Evolutionary conservation across 129 eudicot genomes (phyloP).

Genomic region (Tagetes patula): DNA sequence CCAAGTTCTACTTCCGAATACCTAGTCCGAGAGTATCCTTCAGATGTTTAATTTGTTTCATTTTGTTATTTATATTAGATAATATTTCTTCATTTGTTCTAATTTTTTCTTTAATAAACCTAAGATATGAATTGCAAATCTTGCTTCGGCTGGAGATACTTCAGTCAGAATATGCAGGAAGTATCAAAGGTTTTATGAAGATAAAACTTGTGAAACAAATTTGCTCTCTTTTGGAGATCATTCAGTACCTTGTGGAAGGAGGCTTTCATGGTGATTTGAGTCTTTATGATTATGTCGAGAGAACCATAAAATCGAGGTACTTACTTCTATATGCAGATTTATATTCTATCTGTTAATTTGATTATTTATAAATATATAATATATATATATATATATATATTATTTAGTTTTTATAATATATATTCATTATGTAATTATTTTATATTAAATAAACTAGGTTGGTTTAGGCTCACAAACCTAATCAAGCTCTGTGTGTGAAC

Average conservation of each 20-base stretch:
- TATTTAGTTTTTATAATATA: too few relatives aligned
- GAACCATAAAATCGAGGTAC: conserved; percentile 75
- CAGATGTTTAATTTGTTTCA: conserved; percentile 17
- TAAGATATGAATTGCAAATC: conserved; percentile 86
- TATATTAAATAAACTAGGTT: too few relatives aligned
- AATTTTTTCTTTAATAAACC: conserved; percentile 48
- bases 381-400: too few relatives aligned
- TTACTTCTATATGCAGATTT: neutral
- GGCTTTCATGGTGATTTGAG: conserved; percentile 83
- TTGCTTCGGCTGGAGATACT: conserved; percentile 91
- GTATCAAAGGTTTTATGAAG: conserved; percentile 48
- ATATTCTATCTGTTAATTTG: too few relatives aligned
- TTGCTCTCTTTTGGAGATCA: conserved; percentile 74
- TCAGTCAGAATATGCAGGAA: conserved; percentile 53
- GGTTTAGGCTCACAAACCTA: neutral
- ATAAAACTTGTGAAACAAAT: conserved; percentile 80
- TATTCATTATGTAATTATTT: too few relatives aligned
- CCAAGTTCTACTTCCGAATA: conserved; percentile 33
- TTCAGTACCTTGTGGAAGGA: conserved; percentile 83
- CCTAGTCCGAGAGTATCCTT: conserved; percentile 89
- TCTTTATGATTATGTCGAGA: conserved; percentile 77
- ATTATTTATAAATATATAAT: too few relatives aligned
- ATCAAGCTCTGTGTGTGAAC: neutral
- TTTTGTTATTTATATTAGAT: conserved; percentile 1
- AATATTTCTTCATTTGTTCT: conserved; percentile 4